These are phyloP conservation scores for Didymella exigua DNA, from an alignment of 2,329 filamentous ascomycete genomes.

Conservation along the genomic window DNA sequence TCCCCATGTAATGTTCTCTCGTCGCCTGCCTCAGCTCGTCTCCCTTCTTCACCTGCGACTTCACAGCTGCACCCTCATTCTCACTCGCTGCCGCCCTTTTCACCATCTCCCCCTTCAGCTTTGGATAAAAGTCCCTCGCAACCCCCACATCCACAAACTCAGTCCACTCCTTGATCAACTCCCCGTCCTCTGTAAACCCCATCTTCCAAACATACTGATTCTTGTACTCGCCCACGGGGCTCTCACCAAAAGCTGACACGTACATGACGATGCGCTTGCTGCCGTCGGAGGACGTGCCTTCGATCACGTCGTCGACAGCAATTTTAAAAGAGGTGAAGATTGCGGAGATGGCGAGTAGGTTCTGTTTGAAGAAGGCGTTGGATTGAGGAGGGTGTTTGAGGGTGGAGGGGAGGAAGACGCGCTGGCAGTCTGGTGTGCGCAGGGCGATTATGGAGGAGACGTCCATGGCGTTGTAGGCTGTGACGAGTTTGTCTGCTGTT, in stretches of 20 bases:
- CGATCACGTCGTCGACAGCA: conserved; percentile 39
- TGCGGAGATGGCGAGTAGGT: conserved; percentile 29
- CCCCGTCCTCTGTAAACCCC: conserved; percentile 23
- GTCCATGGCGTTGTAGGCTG: conserved; percentile 43
- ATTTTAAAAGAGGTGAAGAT: conserved; percentile 43
- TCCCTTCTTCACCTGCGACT: not conserved
- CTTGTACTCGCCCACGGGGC: conserved; percentile 27
- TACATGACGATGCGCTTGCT: conserved; percentile 39
- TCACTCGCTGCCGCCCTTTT: not conserved
- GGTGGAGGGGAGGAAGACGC: conserved; percentile 36
- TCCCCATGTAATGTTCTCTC: not conserved
- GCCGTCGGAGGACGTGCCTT: conserved; percentile 26
- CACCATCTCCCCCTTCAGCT: conserved; percentile 27
- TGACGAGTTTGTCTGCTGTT: conserved; percentile 37
- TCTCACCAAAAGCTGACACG: conserved; percentile 41
- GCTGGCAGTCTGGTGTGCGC: conserved; percentile 34
- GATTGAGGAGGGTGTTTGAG: conserved; percentile 31
- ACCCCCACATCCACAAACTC: conserved; percentile 41
- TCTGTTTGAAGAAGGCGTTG: conserved; percentile 26
- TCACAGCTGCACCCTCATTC: not conserved
- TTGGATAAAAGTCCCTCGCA: conserved; percentile 37
- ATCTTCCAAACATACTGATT: conserved; percentile 43
- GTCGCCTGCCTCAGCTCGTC: not conserved
- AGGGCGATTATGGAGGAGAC: conserved; percentile 34
- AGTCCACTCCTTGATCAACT: conserved; percentile 24